Evolutionary conservation across 2,329 filamentous ascomycete species (phyloP).

Genomic region (Drechslerella coelobrocha): DNA sequence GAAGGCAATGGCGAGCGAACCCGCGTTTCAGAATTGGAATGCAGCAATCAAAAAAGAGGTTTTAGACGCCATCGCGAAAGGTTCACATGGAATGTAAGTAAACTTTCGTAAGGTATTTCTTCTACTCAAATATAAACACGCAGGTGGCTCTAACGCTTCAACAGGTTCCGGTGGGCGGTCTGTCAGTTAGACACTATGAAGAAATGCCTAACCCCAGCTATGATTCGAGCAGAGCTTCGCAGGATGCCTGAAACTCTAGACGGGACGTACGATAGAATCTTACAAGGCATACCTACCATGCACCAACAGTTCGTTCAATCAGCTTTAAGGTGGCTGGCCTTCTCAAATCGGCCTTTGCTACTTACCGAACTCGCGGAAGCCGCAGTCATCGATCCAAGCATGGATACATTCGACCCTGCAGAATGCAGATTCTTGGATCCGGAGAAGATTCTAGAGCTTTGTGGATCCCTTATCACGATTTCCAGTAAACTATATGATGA

Average conservation of each 20-base stretch:
- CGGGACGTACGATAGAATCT: conserved; percentile 30
- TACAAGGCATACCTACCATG: conserved; percentile 15
- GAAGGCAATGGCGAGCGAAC: too few relatives aligned
- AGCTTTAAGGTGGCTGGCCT: conserved; percentile 27
- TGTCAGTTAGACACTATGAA: conserved; percentile 33
- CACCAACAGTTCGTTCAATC: conserved; percentile 31
- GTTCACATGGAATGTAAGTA: too few relatives aligned
- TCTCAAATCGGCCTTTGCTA: conserved; percentile 24
- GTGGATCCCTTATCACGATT: conserved; percentile 18
- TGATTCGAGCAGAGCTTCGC: conserved; percentile 17
- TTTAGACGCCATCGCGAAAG: too few relatives aligned
- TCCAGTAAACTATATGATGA: not conserved
- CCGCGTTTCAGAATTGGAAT: too few relatives aligned
- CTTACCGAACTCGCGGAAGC: conserved; percentile 24
- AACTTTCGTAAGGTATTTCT: too few relatives aligned
- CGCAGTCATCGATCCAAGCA: conserved; percentile 26
- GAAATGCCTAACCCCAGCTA: conserved; percentile 17
- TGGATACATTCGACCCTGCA: conserved; percentile 22
- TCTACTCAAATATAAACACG: too few relatives aligned
- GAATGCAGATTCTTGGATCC: conserved; percentile 31
- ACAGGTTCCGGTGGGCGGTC: conserved; percentile 36
- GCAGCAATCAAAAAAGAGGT: too few relatives aligned
- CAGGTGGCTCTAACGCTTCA: too few relatives aligned
- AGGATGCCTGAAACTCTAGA: conserved; percentile 30
- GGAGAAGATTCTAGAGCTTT: conserved; percentile 29